Conservation (phyloP, 768 basidiomycete genomes). For the Lactifluus echinatus region DNA sequence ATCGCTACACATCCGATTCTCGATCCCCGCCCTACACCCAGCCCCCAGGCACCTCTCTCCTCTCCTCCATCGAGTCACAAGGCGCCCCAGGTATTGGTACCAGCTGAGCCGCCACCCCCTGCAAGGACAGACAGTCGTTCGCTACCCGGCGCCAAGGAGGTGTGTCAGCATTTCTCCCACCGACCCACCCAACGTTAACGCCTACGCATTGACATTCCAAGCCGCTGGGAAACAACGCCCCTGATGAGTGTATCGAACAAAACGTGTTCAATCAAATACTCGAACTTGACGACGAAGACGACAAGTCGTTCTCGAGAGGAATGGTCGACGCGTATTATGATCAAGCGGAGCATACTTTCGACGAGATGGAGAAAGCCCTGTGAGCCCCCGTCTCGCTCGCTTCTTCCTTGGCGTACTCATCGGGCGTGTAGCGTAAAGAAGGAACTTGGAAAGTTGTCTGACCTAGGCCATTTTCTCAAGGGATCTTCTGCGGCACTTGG, state of each 20-base stretch:
- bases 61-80: neutral
- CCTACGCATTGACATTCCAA: neutral
- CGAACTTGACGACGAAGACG: slow-evolving; percentile 91
- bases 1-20: neutral
- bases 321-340: slow-evolving; percentile 78
- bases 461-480: slow-evolving; percentile 90
- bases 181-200: neutral
- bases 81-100: neutral
- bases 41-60: neutral
- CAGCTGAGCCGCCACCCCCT: neutral
- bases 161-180: neutral
- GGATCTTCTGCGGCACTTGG: slow-evolving; percentile 95
- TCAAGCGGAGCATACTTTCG: slow-evolving; percentile 72
- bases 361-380: slow-evolving; percentile 54
- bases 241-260: slow-evolving; percentile 55
- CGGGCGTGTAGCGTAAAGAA: slow-evolving; percentile 38
- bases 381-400: neutral
- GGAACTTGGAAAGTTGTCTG: slow-evolving; percentile 58
- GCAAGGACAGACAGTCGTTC: neutral
- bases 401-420: slow-evolving; percentile 26
- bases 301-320: slow-evolving; percentile 63
- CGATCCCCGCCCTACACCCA: neutral
- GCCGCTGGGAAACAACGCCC: neutral
- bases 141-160: neutral
- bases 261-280: slow-evolving; percentile 79